Evolutionary conservation across 2,329 filamentous ascomycete genomes (phyloP), one percentile per base, ranked within the genome.

Genomic region (Zymoseptoria passerinii): DNA sequence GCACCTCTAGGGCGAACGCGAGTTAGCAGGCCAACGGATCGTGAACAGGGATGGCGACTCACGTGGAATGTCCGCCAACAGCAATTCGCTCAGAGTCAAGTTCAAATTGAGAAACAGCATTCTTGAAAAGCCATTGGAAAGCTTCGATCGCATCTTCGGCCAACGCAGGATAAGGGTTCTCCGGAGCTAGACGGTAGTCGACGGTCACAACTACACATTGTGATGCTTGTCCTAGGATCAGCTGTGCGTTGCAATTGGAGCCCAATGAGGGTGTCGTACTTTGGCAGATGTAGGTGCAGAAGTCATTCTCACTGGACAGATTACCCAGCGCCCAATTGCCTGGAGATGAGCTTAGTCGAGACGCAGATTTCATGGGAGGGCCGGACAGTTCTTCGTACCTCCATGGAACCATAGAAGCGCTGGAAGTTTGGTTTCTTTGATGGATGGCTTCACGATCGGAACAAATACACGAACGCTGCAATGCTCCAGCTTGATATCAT

Each of bases 61-160:
- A 61, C 55, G 61, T 58, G 5, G 55, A 63, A 28, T 56, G 59
- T 9, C 63, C 63, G 20, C 63, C 63, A 13, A 65, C 56, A 8
- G 63, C 63, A 13, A 65, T 55, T 19, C 63, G 48, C 13, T 56
- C 48, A 19, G 59, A 49, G 35, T 65, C 63, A 23, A 65, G 19
- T 9, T 54, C 58, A 19, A 63, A 61, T 40, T 50, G 53, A 6
- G 58, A 55, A 3, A 55, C 56, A 48, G 61, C 63, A 28, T 60
- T 53, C 48, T 61, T 61, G 48, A 61, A 55, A 4, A 65, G 54
- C 75, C 75, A 79, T 66, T 75, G 66, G 57, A 79, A 62, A 3
- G 74, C 73, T 66, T 79, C 77, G 69, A 73, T 77, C 16, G 71
- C 71, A 63, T 80, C 77, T 52, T 76, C 66, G 16, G 73, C 68